phyloP scores from a whole-genome alignment of 768 basidiomycete genomes.

The Amanita molliuscula region DNA sequence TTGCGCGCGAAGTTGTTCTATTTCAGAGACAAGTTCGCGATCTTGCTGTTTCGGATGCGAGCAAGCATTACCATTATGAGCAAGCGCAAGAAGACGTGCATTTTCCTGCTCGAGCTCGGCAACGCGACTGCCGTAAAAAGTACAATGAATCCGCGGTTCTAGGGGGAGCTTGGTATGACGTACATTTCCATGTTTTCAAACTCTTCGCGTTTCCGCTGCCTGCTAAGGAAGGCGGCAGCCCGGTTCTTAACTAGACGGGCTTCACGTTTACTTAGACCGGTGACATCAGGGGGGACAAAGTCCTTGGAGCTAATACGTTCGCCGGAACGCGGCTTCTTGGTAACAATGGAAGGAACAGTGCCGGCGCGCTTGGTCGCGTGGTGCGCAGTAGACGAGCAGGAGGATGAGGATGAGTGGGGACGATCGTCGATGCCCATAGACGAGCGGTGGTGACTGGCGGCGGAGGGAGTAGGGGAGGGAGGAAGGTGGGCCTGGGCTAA shows the following conservation, averaged over 20 bases:
- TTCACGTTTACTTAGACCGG: constrained; percentile 82
- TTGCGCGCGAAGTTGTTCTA: constrained; percentile 58
- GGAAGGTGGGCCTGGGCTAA: constrained; percentile 17
- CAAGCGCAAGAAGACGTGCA: constrained; percentile 52
- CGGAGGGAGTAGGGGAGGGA: constrained; percentile 22
- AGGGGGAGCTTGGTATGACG: constrained; percentile 24
- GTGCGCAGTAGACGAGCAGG: constrained; percentile 10
- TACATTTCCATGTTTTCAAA: constrained; percentile 88
- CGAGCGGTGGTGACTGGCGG: not conserved
- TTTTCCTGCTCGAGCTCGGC: constrained; percentile 81
- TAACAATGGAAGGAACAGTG: constrained; percentile 25
- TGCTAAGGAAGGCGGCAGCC: constrained; percentile 83
- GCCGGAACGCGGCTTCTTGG: constrained; percentile 35
- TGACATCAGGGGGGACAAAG: constrained; percentile 82
- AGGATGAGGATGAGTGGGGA: constrained; percentile 16
- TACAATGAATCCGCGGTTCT: constrained; percentile 8
- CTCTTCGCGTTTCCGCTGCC: constrained; percentile 88
- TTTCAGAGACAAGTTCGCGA: constrained; percentile 40
- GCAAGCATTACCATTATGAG: constrained; percentile 30
- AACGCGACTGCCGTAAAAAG: constrained; percentile 50
- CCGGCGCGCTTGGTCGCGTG: constrained; percentile 32
- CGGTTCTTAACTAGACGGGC: constrained; percentile 88
- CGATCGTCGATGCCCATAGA: not conserved
- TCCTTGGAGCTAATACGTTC: constrained; percentile 62
- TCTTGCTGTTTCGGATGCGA: constrained; percentile 17